phyloP scores from a whole-genome alignment of 2,329 filamentous ascomycete genomes.

The Graphilbum fragrans region DNA sequence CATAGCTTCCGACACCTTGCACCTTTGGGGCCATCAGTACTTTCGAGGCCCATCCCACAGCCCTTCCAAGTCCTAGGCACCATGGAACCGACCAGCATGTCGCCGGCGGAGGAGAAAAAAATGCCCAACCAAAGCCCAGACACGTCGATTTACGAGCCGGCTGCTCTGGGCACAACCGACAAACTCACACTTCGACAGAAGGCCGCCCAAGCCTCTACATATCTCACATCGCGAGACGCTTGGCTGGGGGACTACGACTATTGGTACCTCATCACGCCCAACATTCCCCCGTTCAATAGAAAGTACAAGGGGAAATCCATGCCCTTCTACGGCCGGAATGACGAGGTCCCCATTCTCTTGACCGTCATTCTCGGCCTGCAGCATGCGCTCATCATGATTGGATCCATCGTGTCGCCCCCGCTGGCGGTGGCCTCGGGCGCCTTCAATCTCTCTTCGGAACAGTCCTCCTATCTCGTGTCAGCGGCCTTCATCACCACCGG shows the following conservation, averaged over 20 bases:
- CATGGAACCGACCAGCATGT: too few relatives aligned
- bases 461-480: conserved; percentile 55
- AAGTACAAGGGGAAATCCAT: conserved; percentile 32
- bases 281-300: conserved; percentile 50
- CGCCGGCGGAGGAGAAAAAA: too few relatives aligned
- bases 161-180: neutral
- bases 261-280: conserved; percentile 23
- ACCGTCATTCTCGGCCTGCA: conserved; percentile 57
- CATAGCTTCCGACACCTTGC: too few relatives aligned
- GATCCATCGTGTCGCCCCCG: conserved; percentile 42
- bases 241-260: conserved; percentile 10
- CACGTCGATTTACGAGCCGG: neutral
- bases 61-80: too few relatives aligned
- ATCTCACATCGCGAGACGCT: too few relatives aligned
- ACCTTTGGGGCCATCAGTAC: too few relatives aligned
- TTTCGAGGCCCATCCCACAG: too few relatives aligned
- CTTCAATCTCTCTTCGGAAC: conserved; percentile 41
- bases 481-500: conserved; percentile 57
- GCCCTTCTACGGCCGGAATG: conserved; percentile 59
- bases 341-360: conserved; percentile 54
- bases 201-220: neutral
- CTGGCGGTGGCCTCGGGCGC: conserved; percentile 47
- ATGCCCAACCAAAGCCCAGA: too few relatives aligned
- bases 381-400: conserved; percentile 56
- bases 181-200: too few relatives aligned